A percentile compares a stretch with the other conserved stretches of the same genome.
These are phyloP conservation scores for Rubus idaeus DNA, from an alignment of 306 rosid genomes.

Conservation along the genomic window DNA sequence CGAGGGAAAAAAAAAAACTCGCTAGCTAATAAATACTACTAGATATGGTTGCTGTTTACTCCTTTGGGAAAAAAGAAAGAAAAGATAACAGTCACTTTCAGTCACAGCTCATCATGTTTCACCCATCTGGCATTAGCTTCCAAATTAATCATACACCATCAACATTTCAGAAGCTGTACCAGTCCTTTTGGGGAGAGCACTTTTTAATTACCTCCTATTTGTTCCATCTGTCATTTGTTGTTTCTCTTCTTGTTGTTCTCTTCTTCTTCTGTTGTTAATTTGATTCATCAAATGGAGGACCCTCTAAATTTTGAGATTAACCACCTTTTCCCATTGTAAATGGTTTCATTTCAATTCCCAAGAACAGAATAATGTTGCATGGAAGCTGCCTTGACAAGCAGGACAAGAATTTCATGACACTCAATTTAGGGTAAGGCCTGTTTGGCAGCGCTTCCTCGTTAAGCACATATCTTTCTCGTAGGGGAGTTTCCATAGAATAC, in stretches of 20 bases:
- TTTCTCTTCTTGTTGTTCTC: too few species aligned
- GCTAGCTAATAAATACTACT: neutral
- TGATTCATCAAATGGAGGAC: neutral
- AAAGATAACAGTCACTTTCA: slow-evolving; percentile 24
- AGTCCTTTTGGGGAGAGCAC: neutral
- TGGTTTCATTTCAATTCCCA: neutral
- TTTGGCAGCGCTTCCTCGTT: neutral
- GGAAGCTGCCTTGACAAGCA: neutral
- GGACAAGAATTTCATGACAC: neutral
- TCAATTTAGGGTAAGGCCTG: neutral
- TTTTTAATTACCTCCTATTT: neutral
- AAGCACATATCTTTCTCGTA: too few species aligned
- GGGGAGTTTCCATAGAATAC: too few species aligned
- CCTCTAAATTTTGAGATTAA: neutral
- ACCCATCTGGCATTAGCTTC: slow-evolving; percentile 26
- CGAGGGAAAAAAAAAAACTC: neutral
- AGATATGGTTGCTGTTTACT: neutral
- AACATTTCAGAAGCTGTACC: neutral
- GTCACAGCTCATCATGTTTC: slow-evolving; percentile 32
- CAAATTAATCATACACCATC: neutral
- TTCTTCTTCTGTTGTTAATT: neutral
- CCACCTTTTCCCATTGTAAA: neutral
- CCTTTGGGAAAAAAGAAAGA: neutral
- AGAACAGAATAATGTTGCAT: neutral
- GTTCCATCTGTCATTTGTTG: neutral